Base-by-base conservation (phyloP, 176 grass and related monocot genomes). In the Dendrocalamus sinicus region DNA sequence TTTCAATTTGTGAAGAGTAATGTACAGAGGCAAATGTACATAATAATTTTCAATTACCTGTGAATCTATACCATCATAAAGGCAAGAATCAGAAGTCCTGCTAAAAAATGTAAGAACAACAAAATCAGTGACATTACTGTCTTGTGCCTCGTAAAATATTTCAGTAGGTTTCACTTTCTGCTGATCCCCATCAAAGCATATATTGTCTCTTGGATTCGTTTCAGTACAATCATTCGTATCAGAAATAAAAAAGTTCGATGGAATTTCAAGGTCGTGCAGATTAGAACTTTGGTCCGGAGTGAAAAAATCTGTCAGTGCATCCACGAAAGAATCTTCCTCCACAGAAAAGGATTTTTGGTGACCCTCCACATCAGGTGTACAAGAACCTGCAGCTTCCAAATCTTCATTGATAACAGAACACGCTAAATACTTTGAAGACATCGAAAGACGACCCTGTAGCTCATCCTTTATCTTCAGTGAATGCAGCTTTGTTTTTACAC, bases 321-420 rank as follows among this genome's bases (percentile, higher is more conserved):
- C 96, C 86, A 90, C 89, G 77, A 98, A 98, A 88, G 79, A 91
- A 92, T 98, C 96, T 82, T 98, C 96, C 61, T 98, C 96, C 58
- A 84, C 44, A 73, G 85, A 83, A 82, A 90, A 91, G 44, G 59
- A 50, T 51, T 58, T 89, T 70, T 77, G 75, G 20, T 88, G 85
- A 9, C 60, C 75, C 69, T 90, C 90, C 15, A 71, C 75, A 92
- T 91, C 86, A 77, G 79, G 78, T 72, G 72, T 85, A 52, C 72
- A 76, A 64, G 82, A 90, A 81, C 54, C 47, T 62, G 72, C 72
- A 76, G 78, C 59, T 69, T 83, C 70, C 41, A 81, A 26, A 70
- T 91, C 86, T 76, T 98, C 93, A 85, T 95, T 95, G 46, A 89
- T 88, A 72, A 98, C 86, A 53, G 96, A 98, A 81, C 90, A 85